Base-by-base conservation (phyloP, 352 stramenopile genomes). In the Globisporangium nodosum region DNA sequence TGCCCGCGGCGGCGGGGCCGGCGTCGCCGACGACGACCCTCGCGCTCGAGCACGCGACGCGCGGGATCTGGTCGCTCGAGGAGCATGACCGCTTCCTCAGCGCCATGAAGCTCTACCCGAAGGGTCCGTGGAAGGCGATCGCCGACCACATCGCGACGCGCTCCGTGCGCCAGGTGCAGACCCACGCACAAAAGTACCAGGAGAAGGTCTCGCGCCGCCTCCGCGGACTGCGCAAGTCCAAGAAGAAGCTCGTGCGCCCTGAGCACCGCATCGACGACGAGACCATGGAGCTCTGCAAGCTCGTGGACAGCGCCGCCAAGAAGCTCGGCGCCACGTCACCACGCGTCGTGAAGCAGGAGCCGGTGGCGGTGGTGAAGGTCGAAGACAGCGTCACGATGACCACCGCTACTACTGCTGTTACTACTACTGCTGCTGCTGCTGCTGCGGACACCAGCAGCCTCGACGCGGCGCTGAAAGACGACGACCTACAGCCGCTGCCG, bases 121-220 rank as follows among this genome's bases (percentile, higher is more conserved):
- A 84, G 61, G 81, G 81, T 18, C 81, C 81, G 46, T 90, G 81
- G 81, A 87, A 87, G 58, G 66, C 74, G 8, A 87, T 90, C 27
- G 81, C 81, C 12, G 78, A 86, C 60, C 73, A 87, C 62, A 85
- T 90, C 56, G 73, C 62, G 35, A 90, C 81, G 43, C 78, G 81
- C 9, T 87, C 78, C 1, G 78, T 86, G 64, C 66, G 75, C 15
- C 81, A 90, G 50, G 78, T 87, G 63, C 81, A 90, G 58, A 88
- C 78, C 6, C 81, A 90, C 64, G 78, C 78, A n/a, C 81, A 90
- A 31, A 90, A 90, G 64, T 90, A 87, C 49, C 78, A 88, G 49
- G 76, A 90, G 56, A 90, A 90, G 49, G 70, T 90, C 30, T 78
- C 75, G 39, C 76, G 81, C 16, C 76, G 78, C 16, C 61, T 85